Evolutionary conservation across 345 rosid species (phyloP).

Genomic region (Citrus trifoliata): DNA sequence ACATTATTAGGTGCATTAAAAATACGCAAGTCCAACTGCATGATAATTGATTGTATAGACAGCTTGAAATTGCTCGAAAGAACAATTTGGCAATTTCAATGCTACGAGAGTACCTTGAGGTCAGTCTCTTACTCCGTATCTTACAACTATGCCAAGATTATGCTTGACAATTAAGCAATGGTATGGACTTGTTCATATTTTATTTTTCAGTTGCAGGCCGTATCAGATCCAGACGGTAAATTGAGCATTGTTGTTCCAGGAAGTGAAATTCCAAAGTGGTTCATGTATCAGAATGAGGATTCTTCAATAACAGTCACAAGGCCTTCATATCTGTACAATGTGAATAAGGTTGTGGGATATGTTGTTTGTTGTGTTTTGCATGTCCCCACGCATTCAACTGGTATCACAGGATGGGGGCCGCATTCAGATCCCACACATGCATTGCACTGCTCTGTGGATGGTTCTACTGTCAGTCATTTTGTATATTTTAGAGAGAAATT

Average conservation of each 20-base stretch:
- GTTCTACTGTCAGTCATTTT: fast-evolving
- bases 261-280: too few relatives aligned
- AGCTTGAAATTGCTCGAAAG: neutral
- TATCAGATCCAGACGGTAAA: fast-evolving
- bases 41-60: neutral
- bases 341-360: neutral
- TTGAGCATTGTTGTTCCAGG: too few relatives aligned
- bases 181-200: neutral
- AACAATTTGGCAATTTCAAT: neutral
- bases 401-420: fast-evolving
- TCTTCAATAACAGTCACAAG: neutral
- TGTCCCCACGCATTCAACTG: neutral
- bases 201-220: neutral
- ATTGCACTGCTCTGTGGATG: fast-evolving
- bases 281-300: too few relatives aligned
- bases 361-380: neutral
- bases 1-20: constrained; percentile 3
- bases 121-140: too few relatives aligned
- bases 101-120: neutral
- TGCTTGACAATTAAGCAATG: too few relatives aligned
- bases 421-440: fast-evolving
- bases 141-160: neutral
- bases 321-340: neutral
- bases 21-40: neutral
- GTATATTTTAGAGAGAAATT: too few relatives aligned